Evolutionary conservation across 2,329 filamentous ascomycete species (phyloP), one percentile per base, ranked within the genome.

Genomic region (Fusarium algeriense): DNA sequence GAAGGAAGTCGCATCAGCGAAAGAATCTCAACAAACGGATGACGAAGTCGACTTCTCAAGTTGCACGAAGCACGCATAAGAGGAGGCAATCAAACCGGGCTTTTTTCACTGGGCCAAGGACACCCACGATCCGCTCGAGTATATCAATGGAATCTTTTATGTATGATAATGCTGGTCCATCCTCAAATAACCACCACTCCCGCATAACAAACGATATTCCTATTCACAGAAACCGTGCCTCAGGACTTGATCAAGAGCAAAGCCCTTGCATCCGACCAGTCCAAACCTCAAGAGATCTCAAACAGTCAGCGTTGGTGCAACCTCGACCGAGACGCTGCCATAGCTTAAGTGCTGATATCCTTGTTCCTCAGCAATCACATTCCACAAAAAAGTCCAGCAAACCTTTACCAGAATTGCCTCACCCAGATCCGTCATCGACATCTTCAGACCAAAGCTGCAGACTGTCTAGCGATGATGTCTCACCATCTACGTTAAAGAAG

Each of bases 91-190:
- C 46, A 11, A 56, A 44, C 41, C 26, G 28, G 4, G 70, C 67
- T 28, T 73, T 73, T n/a, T 73, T 73, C 48, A 68, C 62, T n/a
- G 41, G 67, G 13, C 44, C 40, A 26, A 56, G 34, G 34, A 50
- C 58, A 40, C 53, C 57, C 14, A 56, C 30, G 19, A 20, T 46
- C 15, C 26, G 28, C 32, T 67, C 63, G 10, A 45, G 35, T 14
- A 23, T 44, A 15, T 50, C 67, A 5, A 41, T 38, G 23, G 41
- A 50, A 41, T 32, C 57, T n/a, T 43, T n/a, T 14, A 19, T 37
- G 19, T 28, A 45, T n/a, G 34, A 50, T 40, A 35, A 63, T 28
- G 23, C 34, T 50, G 41, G 34, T 12, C 20, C 14, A 20, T 41
- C 57, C 34, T 26, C n/a, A 11, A 30, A 30, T 7, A 12, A 34